phyloP scores from a whole-genome alignment of 2,329 filamentous ascomycete genomes.

The Hypoxylon sp. region DNA sequence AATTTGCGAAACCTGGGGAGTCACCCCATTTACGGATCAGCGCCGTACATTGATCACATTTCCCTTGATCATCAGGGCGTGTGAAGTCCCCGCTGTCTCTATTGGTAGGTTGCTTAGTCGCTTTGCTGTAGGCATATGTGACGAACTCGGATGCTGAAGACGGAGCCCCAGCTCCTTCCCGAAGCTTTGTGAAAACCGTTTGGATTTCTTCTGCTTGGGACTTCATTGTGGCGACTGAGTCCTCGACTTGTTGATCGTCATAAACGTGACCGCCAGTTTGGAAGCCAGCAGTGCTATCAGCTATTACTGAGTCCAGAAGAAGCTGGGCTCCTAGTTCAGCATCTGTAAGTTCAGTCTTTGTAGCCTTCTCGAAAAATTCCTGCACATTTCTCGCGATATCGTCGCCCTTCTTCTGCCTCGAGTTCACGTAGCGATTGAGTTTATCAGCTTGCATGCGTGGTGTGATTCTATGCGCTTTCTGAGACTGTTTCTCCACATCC shows the following conservation, averaged over 20 bases:
- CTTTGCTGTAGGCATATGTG: conserved; percentile 44
- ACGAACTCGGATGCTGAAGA: conserved; percentile 47
- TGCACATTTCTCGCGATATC: conserved; percentile 49
- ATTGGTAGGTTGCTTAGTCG: conserved; percentile 31
- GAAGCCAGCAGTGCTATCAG: conserved; percentile 47
- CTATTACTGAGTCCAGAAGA: conserved; percentile 49
- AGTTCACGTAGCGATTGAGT: conserved; percentile 47
- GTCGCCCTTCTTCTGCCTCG: conserved; percentile 50
- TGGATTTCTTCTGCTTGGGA: conserved; percentile 47
- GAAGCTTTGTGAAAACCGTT: conserved; percentile 44
- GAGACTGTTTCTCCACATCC: conserved; percentile 29
- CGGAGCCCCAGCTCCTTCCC: conserved; percentile 25
- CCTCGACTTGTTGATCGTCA: conserved; percentile 51
- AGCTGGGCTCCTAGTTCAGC: conserved; percentile 47
- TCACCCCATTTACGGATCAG: conserved; percentile 48
- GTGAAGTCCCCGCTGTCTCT: conserved; percentile 32
- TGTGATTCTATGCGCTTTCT: conserved; percentile 13
- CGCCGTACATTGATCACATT: conserved; percentile 43
- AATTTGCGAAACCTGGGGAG: conserved; percentile 15
- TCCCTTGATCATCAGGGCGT: conserved; percentile 27
- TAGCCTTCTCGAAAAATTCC: conserved; percentile 48
- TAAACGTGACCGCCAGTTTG: conserved; percentile 43
- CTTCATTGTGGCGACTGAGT: conserved; percentile 49
- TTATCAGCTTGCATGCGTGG: conserved; percentile 40
- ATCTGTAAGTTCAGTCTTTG: conserved; percentile 48